Evolutionary conservation across 129 eudicot genomes (phyloP), one percentile per base, ranked within the genome.

Genomic region (Silybum marianum): DNA sequence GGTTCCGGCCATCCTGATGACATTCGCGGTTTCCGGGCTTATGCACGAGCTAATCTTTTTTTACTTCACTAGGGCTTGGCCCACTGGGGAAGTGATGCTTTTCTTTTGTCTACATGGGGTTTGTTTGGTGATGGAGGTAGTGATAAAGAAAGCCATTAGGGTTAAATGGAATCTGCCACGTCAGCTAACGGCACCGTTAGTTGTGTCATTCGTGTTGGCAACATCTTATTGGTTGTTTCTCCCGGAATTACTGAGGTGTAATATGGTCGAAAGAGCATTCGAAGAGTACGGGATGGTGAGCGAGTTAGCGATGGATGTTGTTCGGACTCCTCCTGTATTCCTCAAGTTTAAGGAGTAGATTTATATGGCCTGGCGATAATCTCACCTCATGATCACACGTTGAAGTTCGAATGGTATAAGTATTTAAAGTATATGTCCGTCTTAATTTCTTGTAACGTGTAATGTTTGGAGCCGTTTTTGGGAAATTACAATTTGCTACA

Each of bases 51-150:
- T 75, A 14, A 46, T 46, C 22, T 48, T 75, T 48, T 75, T 54
- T 75, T 83, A 86, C 70, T 66, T 84, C 71, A 84, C 88, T 48
- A 84, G 90, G 25, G 51, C 14, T 70, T 28, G 73, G 75, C 93
- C 93, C 80, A 84, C 85, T 23, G 80, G 91, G 88, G 80, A 76
- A 71, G 74, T 82, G 65, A 85, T 88, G 4, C 78, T 83, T 85
- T 91, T 91, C 69, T 91, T 91, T 42, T 39, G 78, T 76, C 44
- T 91, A 18, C 95, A 91, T 60, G 95, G 95, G 23, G 74, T 76
- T 48, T 80, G 84, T 71, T 72, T 91, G 78, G 71, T 83, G 10
- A 72, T 60, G 4, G 95, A 91, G 86, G 78, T 88, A 1, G 78
- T 67, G 0, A 80, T 83, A 4, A 91, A 91, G 84, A 88, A 86